A percentile compares a stretch with the other conserved stretches of the same genome.
These are phyloP conservation scores for Lasiosphaeriaceae sp. DNA, from an alignment of 495 filamentous ascomycete genomes.

Conservation along the genomic window DNA sequence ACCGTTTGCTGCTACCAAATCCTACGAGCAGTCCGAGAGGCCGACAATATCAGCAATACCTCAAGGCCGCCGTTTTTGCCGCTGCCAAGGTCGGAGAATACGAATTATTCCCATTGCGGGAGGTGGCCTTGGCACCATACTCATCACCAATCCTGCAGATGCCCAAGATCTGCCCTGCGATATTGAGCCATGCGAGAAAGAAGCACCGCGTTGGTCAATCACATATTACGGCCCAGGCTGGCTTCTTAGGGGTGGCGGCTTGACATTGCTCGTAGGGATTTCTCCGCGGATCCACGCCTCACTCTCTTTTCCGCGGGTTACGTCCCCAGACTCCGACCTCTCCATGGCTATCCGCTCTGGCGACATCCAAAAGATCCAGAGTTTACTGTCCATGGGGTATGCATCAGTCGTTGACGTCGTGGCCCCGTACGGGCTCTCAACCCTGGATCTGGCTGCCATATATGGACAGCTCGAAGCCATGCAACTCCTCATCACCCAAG, in stretches of 20 bases:
- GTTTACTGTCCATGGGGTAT: not conserved
- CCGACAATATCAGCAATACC: too few relatives aligned
- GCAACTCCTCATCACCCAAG: not conserved
- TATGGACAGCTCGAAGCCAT: not conserved
- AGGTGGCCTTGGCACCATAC: not conserved
- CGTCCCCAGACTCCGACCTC: not conserved
- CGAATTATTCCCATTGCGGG: not conserved
- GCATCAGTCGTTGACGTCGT: not conserved
- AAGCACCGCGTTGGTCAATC: not conserved
- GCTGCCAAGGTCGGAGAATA: not conserved
- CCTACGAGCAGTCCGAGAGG: too few relatives aligned
- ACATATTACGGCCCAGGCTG: not conserved
- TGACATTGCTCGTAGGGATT: not conserved
- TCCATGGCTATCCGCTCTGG: not conserved
- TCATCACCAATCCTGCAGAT: not conserved
- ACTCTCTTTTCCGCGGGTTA: not conserved
- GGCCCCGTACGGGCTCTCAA: not conserved
- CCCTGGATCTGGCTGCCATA: not conserved
- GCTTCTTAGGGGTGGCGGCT: not conserved
- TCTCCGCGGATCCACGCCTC: not conserved
- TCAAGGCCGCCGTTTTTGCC: too few relatives aligned
- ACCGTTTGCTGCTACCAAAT: too few relatives aligned
- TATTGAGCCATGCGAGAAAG: not conserved
- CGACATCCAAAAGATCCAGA: not conserved
- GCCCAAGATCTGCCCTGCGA: not conserved